Evolutionary conservation across 2,329 filamentous ascomycete species (phyloP), one percentile per base, ranked within the genome.

Genomic region (Rhexocercosporidium sp.): DNA sequence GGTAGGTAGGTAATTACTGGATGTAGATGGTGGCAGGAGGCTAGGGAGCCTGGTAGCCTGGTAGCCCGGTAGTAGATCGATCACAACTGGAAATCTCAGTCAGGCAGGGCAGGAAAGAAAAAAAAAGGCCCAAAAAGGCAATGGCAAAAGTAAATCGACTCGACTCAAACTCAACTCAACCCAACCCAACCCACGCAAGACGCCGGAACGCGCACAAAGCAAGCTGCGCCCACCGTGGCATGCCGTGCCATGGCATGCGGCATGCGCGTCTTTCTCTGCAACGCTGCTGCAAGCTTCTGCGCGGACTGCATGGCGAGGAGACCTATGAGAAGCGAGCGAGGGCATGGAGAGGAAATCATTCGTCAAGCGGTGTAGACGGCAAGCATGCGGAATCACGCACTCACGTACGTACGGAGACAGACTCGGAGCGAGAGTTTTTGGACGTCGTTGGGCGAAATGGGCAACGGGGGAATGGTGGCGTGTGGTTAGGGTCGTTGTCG

Each of bases 291-390:
- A 70, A 20, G 66, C 70, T 70, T 51, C 57, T 59, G 66, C 66
- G 65, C 60, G 22, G 41, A 44, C 54, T 65, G 71, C 71, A 72
- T 54, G 63, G 57, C 59, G 44, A 59, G 31, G 59, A 73, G 70
- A 62, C 75, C 74, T 75, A 74, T 75, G 70, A 72, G 66, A 63
- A 59, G 60, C 56, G 56, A 29, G 66, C 57, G 61, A 62, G 60
- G 29, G 62, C 39, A n/a, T 31, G 34, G 59, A 39, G 18, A 57
- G 53, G 54, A 65, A 57, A 39, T 64, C 69, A 75, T 74, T 75
- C 70, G 73, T 62, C 41, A 66, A 69, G 67, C 65, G 71, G 69
- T 70, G 65, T 68, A 66, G 64, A 63, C 37, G 59, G 62, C 62
- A 72, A 68, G 74, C 66, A 73, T n/a, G n/a, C n/a, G n/a, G 71